Percentiles rank a stretch among this genome's conserved stretches.
Evolutionary conservation across 371 early-diverging fungal species (phyloP).

Genomic region (Batrachochytrium dendrobatidis): DNA sequence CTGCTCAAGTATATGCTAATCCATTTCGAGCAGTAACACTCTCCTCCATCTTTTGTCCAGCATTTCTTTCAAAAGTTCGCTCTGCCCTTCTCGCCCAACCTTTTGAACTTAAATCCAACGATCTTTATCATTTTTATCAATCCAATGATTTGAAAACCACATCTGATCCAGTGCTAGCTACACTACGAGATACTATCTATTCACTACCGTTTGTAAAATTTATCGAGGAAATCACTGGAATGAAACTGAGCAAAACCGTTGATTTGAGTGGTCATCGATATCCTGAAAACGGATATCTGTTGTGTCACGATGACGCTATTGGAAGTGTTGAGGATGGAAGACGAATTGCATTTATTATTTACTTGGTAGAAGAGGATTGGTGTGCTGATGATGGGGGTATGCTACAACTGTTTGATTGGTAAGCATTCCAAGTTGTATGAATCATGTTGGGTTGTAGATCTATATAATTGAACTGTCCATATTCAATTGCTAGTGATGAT

Average conservation of each 20-base stretch:
- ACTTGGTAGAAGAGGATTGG: constrained; percentile 62
- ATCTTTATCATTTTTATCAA: neutral
- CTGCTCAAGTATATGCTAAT: too few relatives aligned
- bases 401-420: constrained; percentile 47
- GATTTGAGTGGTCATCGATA: constrained; percentile 61
- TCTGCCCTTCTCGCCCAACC: neutral
- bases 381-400: constrained; percentile 49
- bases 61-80: neutral
- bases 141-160: neutral
- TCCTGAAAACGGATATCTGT: constrained; percentile 45
- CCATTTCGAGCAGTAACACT: neutral
- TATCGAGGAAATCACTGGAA: neutral
- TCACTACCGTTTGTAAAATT: neutral
- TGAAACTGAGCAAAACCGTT: constrained; percentile 18
- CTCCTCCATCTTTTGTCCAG: neutral
- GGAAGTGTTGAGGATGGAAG: constrained; percentile 50
- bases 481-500: constrained; percentile 12
- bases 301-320: constrained; percentile 68
- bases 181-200: neutral
- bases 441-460: neutral
- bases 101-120: neutral
- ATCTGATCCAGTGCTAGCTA: neutral
- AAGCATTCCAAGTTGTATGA: neutral
- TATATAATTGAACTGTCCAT: neutral
- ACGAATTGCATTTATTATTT: constrained; percentile 61